A percentile compares a stretch with the other conserved stretches of the same genome.
Evolutionary conservation across 1,284 basidiomycete species (phyloP).

Genomic region (Tylopilus sp.): DNA sequence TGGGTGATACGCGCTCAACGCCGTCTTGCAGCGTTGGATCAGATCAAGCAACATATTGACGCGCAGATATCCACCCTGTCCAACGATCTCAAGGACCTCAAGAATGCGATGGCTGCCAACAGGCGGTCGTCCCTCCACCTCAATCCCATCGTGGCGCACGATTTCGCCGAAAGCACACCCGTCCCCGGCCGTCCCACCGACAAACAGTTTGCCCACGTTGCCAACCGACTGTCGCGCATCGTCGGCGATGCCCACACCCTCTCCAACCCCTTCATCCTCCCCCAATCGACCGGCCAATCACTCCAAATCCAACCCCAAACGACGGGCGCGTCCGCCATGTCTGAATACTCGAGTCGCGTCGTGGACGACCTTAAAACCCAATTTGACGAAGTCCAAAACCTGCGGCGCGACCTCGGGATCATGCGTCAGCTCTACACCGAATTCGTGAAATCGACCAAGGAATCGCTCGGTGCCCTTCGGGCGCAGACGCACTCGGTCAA

Average conservation of each 20-base stretch:
- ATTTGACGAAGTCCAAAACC: slow-evolving; percentile 91
- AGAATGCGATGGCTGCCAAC: slow-evolving; percentile 57
- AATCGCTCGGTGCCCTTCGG: slow-evolving; percentile 74
- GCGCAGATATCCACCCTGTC: slow-evolving; percentile 82
- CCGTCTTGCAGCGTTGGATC: slow-evolving; percentile 78
- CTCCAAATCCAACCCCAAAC: slow-evolving; percentile 69
- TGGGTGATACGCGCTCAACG: slow-evolving; percentile 4
- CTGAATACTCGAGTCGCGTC: slow-evolving; percentile 69
- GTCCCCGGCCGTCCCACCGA: slow-evolving; percentile 66
- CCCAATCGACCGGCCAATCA: slow-evolving; percentile 66
- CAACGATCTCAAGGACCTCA: slow-evolving; percentile 91
- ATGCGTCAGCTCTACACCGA: slow-evolving; percentile 94
- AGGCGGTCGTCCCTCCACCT: slow-evolving; percentile 44
- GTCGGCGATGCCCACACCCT: slow-evolving; percentile 42
- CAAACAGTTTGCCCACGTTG: slow-evolving; percentile 67
- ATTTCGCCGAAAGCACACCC: slow-evolving; percentile 60
- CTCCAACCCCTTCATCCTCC: slow-evolving; percentile 42
- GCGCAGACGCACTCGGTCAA: slow-evolving; percentile 85
- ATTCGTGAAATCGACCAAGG: slow-evolving; percentile 89
- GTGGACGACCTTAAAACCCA: slow-evolving; percentile 86
- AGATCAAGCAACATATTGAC: slow-evolving; percentile 98
- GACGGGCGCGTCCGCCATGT: slow-evolving; percentile 70
- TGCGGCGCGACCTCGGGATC: slow-evolving; percentile 89
- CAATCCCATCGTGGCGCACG: slow-evolving; percentile 49
- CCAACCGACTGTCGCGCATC: slow-evolving; percentile 66